A percentile compares a stretch with the other conserved stretches of the same genome.
Conservation (phyloP, 495 filamentous ascomycete species). For the Penicillium roqueforti region DNA sequence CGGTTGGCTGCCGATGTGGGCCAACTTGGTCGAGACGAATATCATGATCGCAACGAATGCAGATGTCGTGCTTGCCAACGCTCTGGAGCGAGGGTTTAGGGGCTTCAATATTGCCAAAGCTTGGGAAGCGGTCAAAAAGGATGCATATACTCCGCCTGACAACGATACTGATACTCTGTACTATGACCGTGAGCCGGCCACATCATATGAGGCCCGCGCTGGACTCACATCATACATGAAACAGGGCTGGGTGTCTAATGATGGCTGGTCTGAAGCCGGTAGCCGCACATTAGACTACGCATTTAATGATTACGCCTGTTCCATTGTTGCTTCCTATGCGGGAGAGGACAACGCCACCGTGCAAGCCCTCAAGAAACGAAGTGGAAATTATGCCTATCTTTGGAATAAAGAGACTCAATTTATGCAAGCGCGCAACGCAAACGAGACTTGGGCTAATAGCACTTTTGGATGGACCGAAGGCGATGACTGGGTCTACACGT, state of each 20-base stretch:
- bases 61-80: constrained; percentile 25
- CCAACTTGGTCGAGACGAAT: constrained; percentile 27
- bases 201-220: constrained; percentile 23
- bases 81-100: constrained; percentile 23
- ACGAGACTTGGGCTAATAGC: constrained; percentile 24
- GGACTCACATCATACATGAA: constrained; percentile 26
- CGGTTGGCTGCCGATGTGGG: constrained; percentile 29
- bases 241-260: constrained; percentile 28
- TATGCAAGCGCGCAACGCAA: constrained; percentile 28
- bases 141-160: constrained; percentile 25
- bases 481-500: constrained; percentile 30
- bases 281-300: constrained; percentile 29
- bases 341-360: constrained; percentile 7
- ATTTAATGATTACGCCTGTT: constrained; percentile 27
- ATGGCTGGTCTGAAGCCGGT: constrained; percentile 25
- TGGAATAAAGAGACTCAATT: constrained; percentile 31
- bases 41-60: constrained; percentile 33
- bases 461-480: constrained; percentile 30
- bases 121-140: constrained; percentile 23
- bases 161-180: constrained; percentile 20
- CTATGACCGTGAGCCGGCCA: constrained; percentile 26
- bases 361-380: constrained; percentile 11
- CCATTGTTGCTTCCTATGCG: constrained; percentile 18
- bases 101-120: constrained; percentile 20
- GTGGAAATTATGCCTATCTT: constrained; percentile 18